A percentile compares a stretch with the other conserved stretches of the same genome.
phyloP scores from a whole-genome alignment of 2,329 filamentous ascomycete species.

The Aspergillus sp. region DNA sequence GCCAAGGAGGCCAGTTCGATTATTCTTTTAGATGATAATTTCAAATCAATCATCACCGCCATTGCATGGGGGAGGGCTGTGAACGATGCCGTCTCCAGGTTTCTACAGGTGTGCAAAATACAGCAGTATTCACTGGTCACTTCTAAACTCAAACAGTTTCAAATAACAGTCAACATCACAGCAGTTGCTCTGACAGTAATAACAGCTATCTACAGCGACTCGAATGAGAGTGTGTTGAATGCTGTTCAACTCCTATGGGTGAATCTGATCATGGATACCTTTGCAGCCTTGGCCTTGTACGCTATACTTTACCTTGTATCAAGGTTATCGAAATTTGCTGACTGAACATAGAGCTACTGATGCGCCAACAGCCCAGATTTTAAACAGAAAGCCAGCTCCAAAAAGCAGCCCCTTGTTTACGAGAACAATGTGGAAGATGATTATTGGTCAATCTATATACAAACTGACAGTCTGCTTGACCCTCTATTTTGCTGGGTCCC shows the following conservation, averaged over 20 bases:
- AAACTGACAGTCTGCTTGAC: constrained; percentile 71
- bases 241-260: constrained; percentile 91
- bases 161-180: constrained; percentile 76
- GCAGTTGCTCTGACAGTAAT: constrained; percentile 80
- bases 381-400: constrained; percentile 69
- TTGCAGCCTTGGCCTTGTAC: constrained; percentile 75
- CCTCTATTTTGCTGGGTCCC: constrained; percentile 65
- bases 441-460: constrained; percentile 80
- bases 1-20: constrained; percentile 49
- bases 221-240: constrained; percentile 68
- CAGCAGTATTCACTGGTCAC: too few species aligned
- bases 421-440: constrained; percentile 96
- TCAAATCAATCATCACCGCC: constrained; percentile 55
- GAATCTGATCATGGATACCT: constrained; percentile 89
- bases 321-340: too few species aligned
- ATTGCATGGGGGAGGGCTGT: constrained; percentile 60
- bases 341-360: constrained; percentile 51
- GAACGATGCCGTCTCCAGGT: constrained; percentile 60
- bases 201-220: constrained; percentile 65
- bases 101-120: constrained; percentile 41
- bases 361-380: constrained; percentile 68
- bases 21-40: constrained; percentile 60
- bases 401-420: constrained; percentile 71
- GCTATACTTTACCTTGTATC: too few species aligned
- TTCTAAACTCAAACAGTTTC: constrained; percentile 49